Conservation (phyloP, 805 yeast species). For the Teunomyces stri region DNA sequence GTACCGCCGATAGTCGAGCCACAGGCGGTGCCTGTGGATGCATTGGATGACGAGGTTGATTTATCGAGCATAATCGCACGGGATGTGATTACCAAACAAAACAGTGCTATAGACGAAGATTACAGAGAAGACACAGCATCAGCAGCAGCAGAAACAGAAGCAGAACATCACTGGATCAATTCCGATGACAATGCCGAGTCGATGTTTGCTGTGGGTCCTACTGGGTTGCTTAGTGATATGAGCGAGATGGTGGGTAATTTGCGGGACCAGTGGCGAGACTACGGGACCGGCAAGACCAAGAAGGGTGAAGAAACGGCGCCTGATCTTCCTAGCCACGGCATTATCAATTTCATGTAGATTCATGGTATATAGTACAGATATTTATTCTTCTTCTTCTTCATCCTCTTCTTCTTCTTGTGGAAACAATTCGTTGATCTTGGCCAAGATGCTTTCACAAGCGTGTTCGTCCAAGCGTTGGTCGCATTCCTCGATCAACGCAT, state of each 20-base stretch:
- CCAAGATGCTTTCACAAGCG: conserved; percentile 57
- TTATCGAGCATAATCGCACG: conserved; percentile 30
- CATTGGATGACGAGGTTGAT: conserved; percentile 27
- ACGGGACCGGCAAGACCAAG: conserved; percentile 6
- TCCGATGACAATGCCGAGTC: conserved; percentile 37
- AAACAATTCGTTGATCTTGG: conserved; percentile 51
- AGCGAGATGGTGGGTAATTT: conserved; percentile 55
- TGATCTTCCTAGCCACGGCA: not conserved
- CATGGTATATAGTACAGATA: conserved; percentile 9
- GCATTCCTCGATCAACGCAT: conserved; percentile 85
- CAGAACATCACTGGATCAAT: conserved; percentile 53
- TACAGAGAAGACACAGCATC: not conserved
- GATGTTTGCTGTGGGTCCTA: conserved; percentile 59
- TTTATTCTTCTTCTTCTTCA: conserved; percentile 21
- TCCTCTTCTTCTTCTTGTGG: conserved; percentile 41
- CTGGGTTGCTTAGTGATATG: conserved; percentile 66
- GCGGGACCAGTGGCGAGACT: conserved; percentile 33
- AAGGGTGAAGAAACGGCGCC: not conserved
- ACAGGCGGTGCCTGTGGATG: conserved; percentile 13
- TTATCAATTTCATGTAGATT: not conserved
- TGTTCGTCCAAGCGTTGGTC: conserved; percentile 79
- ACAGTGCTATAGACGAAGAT: conserved; percentile 31
- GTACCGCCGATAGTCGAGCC: conserved; percentile 9
- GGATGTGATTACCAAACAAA: conserved; percentile 34
- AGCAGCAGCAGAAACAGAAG: conserved; percentile 15